Percentiles rank a stretch among this genome's conserved stretches.
Conservation (phyloP, 2,329 filamentous ascomycete species). For the Fusarium mexicanum region DNA sequence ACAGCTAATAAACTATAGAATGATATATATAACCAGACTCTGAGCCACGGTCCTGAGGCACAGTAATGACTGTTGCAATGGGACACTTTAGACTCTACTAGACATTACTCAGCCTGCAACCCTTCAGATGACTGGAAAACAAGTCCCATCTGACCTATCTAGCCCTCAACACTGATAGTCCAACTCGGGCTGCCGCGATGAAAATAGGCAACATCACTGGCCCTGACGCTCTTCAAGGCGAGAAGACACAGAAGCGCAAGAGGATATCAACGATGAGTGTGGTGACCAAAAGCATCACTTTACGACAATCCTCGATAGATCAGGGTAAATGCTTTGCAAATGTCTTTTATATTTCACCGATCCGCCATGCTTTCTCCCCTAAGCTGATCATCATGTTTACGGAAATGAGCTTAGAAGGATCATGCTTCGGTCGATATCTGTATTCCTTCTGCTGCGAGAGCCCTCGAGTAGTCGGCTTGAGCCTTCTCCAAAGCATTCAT, state of each 20-base stretch:
- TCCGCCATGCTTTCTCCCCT: not conserved
- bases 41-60: not conserved
- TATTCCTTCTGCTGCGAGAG: constrained; percentile 71
- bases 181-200: not conserved
- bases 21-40: not conserved
- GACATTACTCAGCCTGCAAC: not conserved
- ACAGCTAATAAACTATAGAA: not conserved
- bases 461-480: constrained; percentile 74
- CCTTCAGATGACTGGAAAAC: not conserved
- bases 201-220: not conserved
- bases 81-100: not conserved
- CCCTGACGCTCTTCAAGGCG: not conserved
- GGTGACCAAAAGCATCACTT: not conserved
- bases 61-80: not conserved
- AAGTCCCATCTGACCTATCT: not conserved
- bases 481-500: constrained; percentile 76
- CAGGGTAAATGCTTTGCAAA: not conserved
- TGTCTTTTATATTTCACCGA: not conserved
- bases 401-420: not conserved
- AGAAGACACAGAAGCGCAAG: not conserved
- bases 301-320: not conserved
- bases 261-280: too few species aligned
- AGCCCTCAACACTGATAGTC: not conserved
- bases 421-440: constrained; percentile 56
- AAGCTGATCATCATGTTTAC: not conserved